phyloP scores from a whole-genome alignment of 1,284 basidiomycete genomes.

The Moesziomyces sp. region DNA sequence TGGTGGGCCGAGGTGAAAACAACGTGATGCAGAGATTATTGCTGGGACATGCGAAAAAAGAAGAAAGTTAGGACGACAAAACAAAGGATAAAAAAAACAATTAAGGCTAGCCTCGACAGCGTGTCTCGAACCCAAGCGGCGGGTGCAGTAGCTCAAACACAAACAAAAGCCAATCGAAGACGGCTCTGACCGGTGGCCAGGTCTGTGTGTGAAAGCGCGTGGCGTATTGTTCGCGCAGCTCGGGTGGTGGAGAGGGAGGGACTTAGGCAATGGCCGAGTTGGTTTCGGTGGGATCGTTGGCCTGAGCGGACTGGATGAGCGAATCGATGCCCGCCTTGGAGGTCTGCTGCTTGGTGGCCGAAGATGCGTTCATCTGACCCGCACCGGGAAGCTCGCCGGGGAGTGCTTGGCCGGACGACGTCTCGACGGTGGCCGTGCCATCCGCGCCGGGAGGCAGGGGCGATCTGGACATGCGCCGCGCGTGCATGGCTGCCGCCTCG shows the following conservation, averaged over 20 bases:
- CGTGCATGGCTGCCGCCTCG: conserved; percentile 33
- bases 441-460: conserved; percentile 18
- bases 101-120: too few relatives aligned
- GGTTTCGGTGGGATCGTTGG: conserved; percentile 29
- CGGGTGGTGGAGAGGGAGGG: not conserved
- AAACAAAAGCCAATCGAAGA: too few relatives aligned
- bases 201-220: not conserved
- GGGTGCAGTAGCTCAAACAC: too few relatives aligned
- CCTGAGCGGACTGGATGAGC: conserved; percentile 28
- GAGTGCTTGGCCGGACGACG: conserved; percentile 28
- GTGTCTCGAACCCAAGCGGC: too few relatives aligned
- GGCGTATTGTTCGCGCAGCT: not conserved
- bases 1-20: too few relatives aligned
- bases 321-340: conserved; percentile 39
- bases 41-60: not conserved
- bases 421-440: conserved; percentile 17
- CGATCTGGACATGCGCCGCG: conserved; percentile 19
- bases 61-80: not conserved
- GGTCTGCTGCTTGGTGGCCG: conserved; percentile 43
- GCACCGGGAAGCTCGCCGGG: conserved; percentile 33
- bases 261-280: conserved; percentile 35
- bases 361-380: conserved; percentile 39
- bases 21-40: too few relatives aligned
- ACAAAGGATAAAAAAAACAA: not conserved
- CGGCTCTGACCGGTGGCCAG: too few relatives aligned